Evolutionary conservation across 306 rosid species (phyloP).

Genomic region (Gastrolobium bilobum): DNA sequence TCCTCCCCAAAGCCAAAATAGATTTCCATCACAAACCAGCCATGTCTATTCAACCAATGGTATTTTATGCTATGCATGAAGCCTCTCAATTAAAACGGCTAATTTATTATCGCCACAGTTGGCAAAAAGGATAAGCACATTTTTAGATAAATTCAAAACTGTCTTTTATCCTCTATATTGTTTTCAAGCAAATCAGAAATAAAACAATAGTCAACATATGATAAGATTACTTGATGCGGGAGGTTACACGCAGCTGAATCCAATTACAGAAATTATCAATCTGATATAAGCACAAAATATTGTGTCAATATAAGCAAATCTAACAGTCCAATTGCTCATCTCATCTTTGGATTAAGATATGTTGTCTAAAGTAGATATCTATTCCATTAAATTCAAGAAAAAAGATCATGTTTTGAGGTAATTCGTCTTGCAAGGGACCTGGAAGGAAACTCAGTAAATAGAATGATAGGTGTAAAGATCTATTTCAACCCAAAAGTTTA

Average conservation of each 20-base stretch:
- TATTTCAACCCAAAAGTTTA: no score
- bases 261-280: no score
- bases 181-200: no score
- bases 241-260: no score
- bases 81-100: not conserved
- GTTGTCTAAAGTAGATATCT: not conserved
- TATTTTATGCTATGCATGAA: not conserved
- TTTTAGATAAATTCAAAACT: not conserved
- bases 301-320: no score
- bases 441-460: no score
- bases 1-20: constrained; percentile 7
- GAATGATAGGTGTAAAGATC: no score
- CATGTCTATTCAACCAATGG: not conserved
- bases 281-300: no score
- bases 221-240: no score
- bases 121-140: not conserved
- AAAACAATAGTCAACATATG: no score
- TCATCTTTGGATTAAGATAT: not conserved
- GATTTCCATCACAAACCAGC: not conserved
- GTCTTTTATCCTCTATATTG: not conserved
- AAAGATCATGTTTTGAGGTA: not conserved
- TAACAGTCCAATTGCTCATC: not conserved
- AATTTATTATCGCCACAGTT: not conserved
- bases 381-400: constrained; percentile 2
- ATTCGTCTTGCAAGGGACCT: not conserved